phyloP scores from a whole-genome alignment of 495 filamentous ascomycete species.

The Parathielavia appendiculata region DNA sequence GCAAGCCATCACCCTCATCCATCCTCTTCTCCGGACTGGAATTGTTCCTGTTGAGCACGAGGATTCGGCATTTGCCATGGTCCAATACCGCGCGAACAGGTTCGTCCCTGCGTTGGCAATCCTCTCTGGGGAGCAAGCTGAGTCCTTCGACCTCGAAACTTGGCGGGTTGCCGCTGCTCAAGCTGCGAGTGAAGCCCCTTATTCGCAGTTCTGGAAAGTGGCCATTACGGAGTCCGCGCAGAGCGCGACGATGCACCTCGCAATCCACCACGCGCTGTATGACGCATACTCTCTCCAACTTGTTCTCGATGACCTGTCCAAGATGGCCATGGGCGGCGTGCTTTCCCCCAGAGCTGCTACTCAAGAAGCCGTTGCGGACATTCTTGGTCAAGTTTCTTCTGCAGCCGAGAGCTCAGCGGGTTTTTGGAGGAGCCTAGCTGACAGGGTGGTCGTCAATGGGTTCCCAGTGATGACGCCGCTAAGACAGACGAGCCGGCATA shows the following conservation, averaged over 20 bases:
- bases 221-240: constrained; percentile 18
- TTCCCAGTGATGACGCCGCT: constrained; percentile 69
- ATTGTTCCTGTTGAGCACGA: constrained; percentile 57
- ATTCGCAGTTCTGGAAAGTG: constrained; percentile 31
- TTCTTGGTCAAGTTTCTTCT: constrained; percentile 42
- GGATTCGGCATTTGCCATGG: constrained; percentile 59
- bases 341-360: constrained; percentile 25
- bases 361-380: constrained; percentile 44
- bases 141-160: constrained; percentile 25
- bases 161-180: constrained; percentile 29
- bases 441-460: constrained; percentile 50
- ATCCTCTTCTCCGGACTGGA: constrained; percentile 69
- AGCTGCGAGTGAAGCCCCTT: constrained; percentile 13
- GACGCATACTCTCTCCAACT: constrained; percentile 64
- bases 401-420: constrained; percentile 33
- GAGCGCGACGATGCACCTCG: constrained; percentile 42
- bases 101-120: neutral
- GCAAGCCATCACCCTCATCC: constrained; percentile 43
- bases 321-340: constrained; percentile 6
- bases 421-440: constrained; percentile 59
- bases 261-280: constrained; percentile 69
- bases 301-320: constrained; percentile 53
- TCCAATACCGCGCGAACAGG: constrained; percentile 42
- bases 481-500: constrained; percentile 34
- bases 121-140: neutral